These are phyloP conservation scores for Lipomyces anomalus DNA, from an alignment of 805 yeast species.

Conservation along the genomic window DNA sequence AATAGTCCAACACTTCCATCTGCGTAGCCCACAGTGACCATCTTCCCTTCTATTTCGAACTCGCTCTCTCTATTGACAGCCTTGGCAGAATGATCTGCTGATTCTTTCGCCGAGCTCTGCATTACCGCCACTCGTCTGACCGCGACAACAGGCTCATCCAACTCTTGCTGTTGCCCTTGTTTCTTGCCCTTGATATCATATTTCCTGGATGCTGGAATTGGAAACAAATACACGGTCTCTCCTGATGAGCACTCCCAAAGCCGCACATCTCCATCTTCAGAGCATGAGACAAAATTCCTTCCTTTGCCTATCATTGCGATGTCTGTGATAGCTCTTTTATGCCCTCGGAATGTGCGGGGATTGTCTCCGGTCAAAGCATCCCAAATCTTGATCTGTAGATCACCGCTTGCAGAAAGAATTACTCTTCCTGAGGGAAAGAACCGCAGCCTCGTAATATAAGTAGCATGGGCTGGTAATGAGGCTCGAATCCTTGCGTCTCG, in stretches of 20 bases:
- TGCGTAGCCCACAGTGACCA: slow-evolving; percentile 36
- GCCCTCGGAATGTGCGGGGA: slow-evolving; percentile 50
- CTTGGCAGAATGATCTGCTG: slow-evolving; percentile 2
- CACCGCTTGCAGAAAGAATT: slow-evolving; percentile 52
- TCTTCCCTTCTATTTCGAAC: slow-evolving; percentile 43
- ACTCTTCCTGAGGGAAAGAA: slow-evolving; percentile 66
- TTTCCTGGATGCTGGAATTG: slow-evolving; percentile 11
- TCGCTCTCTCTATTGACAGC: slow-evolving; percentile 29
- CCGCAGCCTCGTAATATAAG: slow-evolving; percentile 39
- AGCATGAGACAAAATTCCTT: slow-evolving; percentile 55
- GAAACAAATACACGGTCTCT: slow-evolving; percentile 38
- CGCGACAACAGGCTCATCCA: slow-evolving; percentile 26
- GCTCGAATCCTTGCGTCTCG: slow-evolving; percentile 18
- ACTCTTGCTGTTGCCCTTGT: slow-evolving; percentile 25
- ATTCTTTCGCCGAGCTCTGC: background rate
- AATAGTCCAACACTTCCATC: slow-evolving; percentile 25
- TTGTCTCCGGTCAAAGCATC: slow-evolving; percentile 42
- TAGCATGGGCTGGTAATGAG: slow-evolving; percentile 45
- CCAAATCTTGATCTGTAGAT: slow-evolving; percentile 60
- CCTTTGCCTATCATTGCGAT: slow-evolving; percentile 56
- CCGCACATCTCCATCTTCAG: slow-evolving; percentile 31
- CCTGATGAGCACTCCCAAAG: slow-evolving; percentile 46
- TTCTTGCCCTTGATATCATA: slow-evolving; percentile 3
- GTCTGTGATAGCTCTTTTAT: slow-evolving; percentile 45
- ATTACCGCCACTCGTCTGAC: background rate